phyloP scores from a whole-genome alignment of 2,329 filamentous ascomycete species.

The Ophiostoma australiae region DNA sequence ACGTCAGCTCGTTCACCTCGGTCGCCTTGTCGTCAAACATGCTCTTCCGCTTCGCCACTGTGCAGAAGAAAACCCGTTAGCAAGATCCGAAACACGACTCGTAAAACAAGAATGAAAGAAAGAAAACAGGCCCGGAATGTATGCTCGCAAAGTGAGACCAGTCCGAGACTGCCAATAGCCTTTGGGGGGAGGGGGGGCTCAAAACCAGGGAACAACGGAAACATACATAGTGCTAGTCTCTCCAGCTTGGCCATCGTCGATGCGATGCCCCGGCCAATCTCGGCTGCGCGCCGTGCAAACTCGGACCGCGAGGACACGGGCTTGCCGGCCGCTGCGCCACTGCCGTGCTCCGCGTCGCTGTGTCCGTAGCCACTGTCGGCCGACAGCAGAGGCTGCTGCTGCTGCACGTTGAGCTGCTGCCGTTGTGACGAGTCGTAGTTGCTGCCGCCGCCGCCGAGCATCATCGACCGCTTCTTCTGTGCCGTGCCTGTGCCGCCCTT shows the following conservation, averaged over 20 bases:
- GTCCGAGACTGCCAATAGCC: background rate
- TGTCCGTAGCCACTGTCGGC: slow-evolving; percentile 11
- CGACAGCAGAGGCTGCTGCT: slow-evolving; percentile 55
- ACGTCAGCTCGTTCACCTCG: slow-evolving; percentile 95
- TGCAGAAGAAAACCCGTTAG: slow-evolving; percentile 12
- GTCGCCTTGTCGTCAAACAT: slow-evolving; percentile 95
- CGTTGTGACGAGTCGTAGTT: slow-evolving; percentile 5
- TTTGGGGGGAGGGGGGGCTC: too few species aligned
- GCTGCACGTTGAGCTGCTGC: slow-evolving; percentile 19
- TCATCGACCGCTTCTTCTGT: slow-evolving; percentile 48
- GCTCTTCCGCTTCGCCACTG: slow-evolving; percentile 85
- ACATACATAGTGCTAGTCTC: slow-evolving; percentile 66
- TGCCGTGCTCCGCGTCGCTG: slow-evolving; percentile 47
- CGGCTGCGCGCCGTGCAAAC: slow-evolving; percentile 85
- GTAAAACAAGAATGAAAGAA: background rate
- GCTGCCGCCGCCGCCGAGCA: slow-evolving; percentile 17
- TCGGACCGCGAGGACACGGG: slow-evolving; percentile 53
- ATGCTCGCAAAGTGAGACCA: background rate
- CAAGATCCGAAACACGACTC: background rate
- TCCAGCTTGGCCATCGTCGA: slow-evolving; percentile 93
- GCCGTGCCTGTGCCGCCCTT: slow-evolving; percentile 55
- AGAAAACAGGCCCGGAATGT: background rate
- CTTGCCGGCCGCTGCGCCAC: slow-evolving; percentile 62
- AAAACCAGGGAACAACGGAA: slow-evolving; percentile 41
- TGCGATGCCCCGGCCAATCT: slow-evolving; percentile 87